These are phyloP conservation scores for Raddia guianensis DNA, from an alignment of 176 grass and related monocot species.

Conservation along the genomic window DNA sequence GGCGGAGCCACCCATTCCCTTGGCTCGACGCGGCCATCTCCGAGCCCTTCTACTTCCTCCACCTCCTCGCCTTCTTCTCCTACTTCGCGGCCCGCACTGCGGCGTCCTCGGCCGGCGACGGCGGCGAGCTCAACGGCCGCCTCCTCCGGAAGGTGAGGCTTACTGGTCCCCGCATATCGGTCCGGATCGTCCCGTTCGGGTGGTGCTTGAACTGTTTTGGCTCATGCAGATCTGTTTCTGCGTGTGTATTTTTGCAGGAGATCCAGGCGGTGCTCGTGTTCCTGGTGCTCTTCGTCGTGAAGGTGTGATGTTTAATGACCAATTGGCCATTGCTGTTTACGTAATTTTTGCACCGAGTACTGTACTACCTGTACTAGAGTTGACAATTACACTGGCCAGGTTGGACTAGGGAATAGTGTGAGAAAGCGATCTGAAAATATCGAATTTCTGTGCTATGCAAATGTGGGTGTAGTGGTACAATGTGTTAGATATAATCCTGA, in stretches of 20 bases:
- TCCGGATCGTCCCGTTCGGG: background rate
- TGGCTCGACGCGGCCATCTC: slow-evolving; percentile 75
- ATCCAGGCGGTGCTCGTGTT: slow-evolving; percentile 84
- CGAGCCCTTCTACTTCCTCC: slow-evolving; percentile 87
- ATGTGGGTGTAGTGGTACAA: background rate
- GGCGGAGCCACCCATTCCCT: slow-evolving; percentile 64
- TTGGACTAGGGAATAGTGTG: background rate
- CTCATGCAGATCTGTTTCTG: slow-evolving; percentile 21
- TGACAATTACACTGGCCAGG: background rate
- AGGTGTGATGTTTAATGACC: slow-evolving; percentile 48
- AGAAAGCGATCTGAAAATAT: background rate
- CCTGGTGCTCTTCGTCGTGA: slow-evolving; percentile 70
- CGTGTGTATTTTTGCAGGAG: slow-evolving; percentile 58
- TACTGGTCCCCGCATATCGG: background rate
- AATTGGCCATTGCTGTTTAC: background rate
- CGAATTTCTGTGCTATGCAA: background rate
- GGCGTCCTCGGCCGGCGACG: slow-evolving; percentile 44
- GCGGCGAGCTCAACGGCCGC: slow-evolving; percentile 53
- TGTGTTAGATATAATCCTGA: background rate
- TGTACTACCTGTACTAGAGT: background rate
- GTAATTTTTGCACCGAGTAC: background rate
- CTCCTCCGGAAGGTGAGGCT: slow-evolving; percentile 65
- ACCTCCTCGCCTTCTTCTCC: slow-evolving; percentile 87
- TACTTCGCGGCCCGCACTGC: slow-evolving; percentile 78
- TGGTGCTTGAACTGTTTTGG: slow-evolving; percentile 1